These are phyloP conservation scores for Ganoderma meredithae DNA, from an alignment of 1,284 basidiomycete genomes.

Conservation along the genomic window DNA sequence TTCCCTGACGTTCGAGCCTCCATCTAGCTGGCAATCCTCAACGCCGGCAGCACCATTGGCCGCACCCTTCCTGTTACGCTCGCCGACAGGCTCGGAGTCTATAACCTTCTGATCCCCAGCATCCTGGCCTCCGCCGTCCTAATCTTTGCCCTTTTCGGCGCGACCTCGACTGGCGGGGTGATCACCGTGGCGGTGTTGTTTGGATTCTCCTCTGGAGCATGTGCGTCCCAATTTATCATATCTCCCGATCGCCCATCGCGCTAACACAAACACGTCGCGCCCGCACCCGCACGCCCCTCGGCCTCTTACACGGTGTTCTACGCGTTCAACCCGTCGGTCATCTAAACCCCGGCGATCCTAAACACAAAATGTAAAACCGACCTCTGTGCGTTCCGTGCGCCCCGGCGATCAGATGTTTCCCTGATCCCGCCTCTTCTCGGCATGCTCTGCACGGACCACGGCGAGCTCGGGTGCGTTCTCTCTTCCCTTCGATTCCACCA, in stretches of 20 bases:
- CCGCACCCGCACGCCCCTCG: conserved; percentile 1
- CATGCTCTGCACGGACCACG: conserved; percentile 48
- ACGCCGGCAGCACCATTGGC: conserved; percentile 55
- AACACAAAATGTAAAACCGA: neutral
- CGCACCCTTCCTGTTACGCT: conserved; percentile 57
- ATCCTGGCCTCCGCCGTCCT: conserved; percentile 50
- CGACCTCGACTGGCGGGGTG: conserved; percentile 47
- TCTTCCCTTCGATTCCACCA: conserved; percentile 11
- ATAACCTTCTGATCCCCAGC: conserved; percentile 44
- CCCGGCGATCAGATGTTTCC: conserved; percentile 51
- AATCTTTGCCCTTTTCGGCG: conserved; percentile 52
- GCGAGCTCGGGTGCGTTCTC: conserved; percentile 53
- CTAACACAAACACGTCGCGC: conserved; percentile 13
- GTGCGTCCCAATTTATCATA: conserved; percentile 41
- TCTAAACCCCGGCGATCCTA: conserved; percentile 5
- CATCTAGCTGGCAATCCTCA: conserved; percentile 49
- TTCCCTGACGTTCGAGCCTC: neutral
- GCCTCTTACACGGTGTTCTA: conserved; percentile 5
- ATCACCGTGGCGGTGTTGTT: conserved; percentile 53
- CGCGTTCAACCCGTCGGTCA: conserved; percentile 1
- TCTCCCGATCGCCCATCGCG: neutral
- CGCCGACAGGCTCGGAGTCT: conserved; percentile 53
- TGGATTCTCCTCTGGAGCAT: conserved; percentile 58
- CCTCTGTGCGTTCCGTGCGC: neutral
- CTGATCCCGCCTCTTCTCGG: conserved; percentile 56